Evolutionary conservation across 2,329 filamentous ascomycete genomes (phyloP).

Genomic region (Phialemonium atrogriseum): DNA sequence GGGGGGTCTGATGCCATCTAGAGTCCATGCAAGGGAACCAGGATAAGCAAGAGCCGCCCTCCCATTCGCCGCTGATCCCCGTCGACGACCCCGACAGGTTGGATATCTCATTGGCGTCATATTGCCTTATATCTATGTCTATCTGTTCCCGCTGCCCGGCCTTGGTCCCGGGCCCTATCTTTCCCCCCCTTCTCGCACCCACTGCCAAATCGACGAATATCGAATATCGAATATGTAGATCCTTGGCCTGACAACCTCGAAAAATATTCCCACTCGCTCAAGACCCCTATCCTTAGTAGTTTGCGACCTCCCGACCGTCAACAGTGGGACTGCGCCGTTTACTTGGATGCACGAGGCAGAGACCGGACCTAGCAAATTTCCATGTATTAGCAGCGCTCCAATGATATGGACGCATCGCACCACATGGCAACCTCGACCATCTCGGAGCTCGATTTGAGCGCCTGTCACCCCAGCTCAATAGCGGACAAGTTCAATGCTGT

Average conservation of each 20-base stretch:
- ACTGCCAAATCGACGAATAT: too few relatives aligned
- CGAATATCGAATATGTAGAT: too few relatives aligned
- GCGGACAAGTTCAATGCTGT: conserved; percentile 47
- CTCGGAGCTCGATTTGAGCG: conserved; percentile 42
- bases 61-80: background rate
- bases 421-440: conserved; percentile 26
- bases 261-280: too few relatives aligned
- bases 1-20: background rate
- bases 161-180: background rate
- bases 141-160: conserved; percentile 1
- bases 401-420: conserved; percentile 24
- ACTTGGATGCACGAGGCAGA: too few relatives aligned
- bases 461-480: conserved; percentile 37
- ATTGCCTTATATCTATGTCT: conserved; percentile 3
- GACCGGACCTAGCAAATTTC: too few relatives aligned
- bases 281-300: too few relatives aligned
- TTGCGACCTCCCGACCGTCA: too few relatives aligned
- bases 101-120: conserved; percentile 4
- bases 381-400: conserved; percentile 13
- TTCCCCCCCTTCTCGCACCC: too few relatives aligned
- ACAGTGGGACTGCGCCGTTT: too few relatives aligned
- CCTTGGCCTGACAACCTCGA: too few relatives aligned
- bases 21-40: conserved; percentile 1
- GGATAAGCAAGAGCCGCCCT: background rate
- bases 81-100: conserved; percentile 2